phyloP scores from a whole-genome alignment of 139 green algal species.

The Chlamydomonas sp. region DNA sequence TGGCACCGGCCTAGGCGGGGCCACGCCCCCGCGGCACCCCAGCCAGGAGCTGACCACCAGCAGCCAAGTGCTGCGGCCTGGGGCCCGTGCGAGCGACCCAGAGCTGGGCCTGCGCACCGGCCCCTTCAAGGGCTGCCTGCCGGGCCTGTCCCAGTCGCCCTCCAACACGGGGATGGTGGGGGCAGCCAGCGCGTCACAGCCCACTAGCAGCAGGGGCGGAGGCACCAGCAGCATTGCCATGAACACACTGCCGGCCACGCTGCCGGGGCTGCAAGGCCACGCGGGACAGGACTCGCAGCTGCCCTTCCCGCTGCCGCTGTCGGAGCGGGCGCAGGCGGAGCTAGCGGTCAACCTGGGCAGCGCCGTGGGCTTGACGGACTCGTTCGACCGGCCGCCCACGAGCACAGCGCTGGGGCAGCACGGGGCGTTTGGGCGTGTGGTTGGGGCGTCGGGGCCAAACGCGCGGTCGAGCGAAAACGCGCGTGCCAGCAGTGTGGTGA shows the following conservation, averaged over 20 bases:
- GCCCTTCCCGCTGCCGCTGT: too few species aligned
- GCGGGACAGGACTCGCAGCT: too few species aligned
- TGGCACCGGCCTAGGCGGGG: not conserved
- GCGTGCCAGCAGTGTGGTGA: too few species aligned
- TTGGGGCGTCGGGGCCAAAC: not conserved
- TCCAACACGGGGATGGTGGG: too few species aligned
- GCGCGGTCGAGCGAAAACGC: not conserved
- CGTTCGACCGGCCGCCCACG: slow-evolving; percentile 24
- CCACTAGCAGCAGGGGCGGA: not conserved
- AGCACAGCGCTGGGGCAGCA: not conserved
- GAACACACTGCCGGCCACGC: not conserved
- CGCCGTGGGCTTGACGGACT: not conserved
- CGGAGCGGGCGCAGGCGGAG: too few species aligned
- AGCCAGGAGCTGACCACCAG: slow-evolving; percentile 26
- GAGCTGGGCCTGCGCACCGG: too few species aligned
- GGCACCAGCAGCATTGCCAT: not conserved
- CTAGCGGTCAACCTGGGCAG: too few species aligned
- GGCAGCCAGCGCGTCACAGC: too few species aligned
- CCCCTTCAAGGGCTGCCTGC: too few species aligned
- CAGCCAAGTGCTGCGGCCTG: slow-evolving; percentile 23
- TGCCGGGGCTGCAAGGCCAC: too few species aligned
- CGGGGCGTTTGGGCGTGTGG: not conserved
- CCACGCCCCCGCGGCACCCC: not conserved
- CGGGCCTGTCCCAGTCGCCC: too few species aligned
- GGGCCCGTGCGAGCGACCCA: not conserved